Evolutionary conservation across 345 rosid species (phyloP).

Genomic region (Tarenaya hassleriana): DNA sequence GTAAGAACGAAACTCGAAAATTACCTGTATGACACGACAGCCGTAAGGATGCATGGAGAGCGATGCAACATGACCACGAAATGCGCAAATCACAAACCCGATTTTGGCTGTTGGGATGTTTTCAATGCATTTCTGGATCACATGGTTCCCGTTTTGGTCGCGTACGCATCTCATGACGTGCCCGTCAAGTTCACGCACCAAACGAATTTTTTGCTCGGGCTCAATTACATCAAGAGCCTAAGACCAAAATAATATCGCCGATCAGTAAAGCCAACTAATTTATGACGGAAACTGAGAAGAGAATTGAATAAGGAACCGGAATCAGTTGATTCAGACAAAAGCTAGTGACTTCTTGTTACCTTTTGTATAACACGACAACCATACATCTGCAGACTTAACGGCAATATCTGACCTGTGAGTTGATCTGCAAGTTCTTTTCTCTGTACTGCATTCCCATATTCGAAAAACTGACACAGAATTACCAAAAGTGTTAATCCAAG

Average conservation of each 20-base stretch:
- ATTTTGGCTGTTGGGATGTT: conserved; percentile 48
- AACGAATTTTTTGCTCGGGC: conserved; percentile 56
- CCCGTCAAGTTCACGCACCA: conserved; percentile 67
- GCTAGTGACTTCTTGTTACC: conserved; percentile 27
- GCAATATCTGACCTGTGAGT: conserved; percentile 54
- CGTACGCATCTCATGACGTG: conserved; percentile 74
- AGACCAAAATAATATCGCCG: conserved; percentile 8
- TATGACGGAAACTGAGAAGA: not conserved
- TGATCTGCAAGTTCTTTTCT: conserved; percentile 57
- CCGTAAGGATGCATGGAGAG: conserved; percentile 84
- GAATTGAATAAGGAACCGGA: no score
- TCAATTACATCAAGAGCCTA: conserved; percentile 76
- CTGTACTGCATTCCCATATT: conserved; percentile 49
- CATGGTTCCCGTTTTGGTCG: conserved; percentile 87
- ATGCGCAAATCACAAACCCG: conserved; percentile 51
- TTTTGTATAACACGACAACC: conserved; percentile 77
- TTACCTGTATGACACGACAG: conserved; percentile 78
- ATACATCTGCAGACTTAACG: conserved; percentile 64
- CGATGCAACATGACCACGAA: conserved; percentile 53
- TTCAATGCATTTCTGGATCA: conserved; percentile 80
- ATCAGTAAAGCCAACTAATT: not conserved
- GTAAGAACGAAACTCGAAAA: conserved; percentile 2
- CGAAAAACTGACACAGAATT: conserved; percentile 45
- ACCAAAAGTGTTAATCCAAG: conserved; percentile 6
- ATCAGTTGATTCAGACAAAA: conserved; percentile 2